Percentiles rank a stretch among this genome's conserved stretches.
phyloP scores from a whole-genome alignment of 768 basidiomycete species.

The Russula olivacea region DNA sequence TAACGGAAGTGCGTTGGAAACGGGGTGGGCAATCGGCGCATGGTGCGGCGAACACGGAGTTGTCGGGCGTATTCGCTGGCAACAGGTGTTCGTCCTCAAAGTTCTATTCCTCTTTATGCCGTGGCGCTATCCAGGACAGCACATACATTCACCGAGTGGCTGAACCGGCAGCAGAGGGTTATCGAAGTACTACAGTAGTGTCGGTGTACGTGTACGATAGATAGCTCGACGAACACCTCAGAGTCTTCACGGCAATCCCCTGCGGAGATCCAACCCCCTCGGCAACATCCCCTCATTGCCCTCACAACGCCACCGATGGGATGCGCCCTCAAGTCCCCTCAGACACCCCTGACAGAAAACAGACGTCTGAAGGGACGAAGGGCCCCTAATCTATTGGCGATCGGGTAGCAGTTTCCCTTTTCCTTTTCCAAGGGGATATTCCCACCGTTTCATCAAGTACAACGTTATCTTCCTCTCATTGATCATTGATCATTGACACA shows the following conservation, averaged over 20 bases:
- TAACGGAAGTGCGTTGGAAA: not conserved
- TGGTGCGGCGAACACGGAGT: too few relatives aligned
- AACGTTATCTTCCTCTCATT: not conserved
- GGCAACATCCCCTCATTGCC: constrained; percentile 21
- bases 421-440: not conserved
- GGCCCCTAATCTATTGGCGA: not conserved
- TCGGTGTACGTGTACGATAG: too few relatives aligned
- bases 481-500: too few relatives aligned
- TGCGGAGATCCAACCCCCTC: constrained; percentile 13
- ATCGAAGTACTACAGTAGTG: too few relatives aligned
- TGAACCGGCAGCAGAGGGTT: too few relatives aligned
- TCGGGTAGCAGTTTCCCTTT: not conserved
- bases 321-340: not conserved
- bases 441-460: not conserved
- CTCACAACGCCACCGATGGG: constrained; percentile 12
- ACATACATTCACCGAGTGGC: too few relatives aligned
- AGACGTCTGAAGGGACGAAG: not conserved
- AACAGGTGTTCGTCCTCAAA: too few relatives aligned
- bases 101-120: too few relatives aligned
- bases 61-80: not conserved
- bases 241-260: not conserved
- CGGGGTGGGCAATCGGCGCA: not conserved
- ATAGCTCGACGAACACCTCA: too few relatives aligned
- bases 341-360: not conserved
- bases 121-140: too few relatives aligned